phyloP scores from a whole-genome alignment of 2,329 filamentous ascomycete genomes.

The Drechslerella coelobrocha region DNA sequence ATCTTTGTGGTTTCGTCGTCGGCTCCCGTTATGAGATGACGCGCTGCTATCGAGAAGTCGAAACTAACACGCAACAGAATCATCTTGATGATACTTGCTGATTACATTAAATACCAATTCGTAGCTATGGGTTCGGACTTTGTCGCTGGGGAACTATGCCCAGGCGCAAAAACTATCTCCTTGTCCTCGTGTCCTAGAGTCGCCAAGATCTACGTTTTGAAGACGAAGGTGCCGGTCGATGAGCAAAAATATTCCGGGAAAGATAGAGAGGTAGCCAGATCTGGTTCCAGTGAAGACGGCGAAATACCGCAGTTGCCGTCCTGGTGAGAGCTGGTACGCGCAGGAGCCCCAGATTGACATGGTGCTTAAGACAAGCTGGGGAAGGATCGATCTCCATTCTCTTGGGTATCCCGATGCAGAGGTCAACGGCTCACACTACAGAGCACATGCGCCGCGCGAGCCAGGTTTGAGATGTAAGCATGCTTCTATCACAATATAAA shows the following conservation, averaged over 20 bases:
- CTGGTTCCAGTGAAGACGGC: slow-evolving; percentile 13
- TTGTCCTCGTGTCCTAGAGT: slow-evolving; percentile 8
- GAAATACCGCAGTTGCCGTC: slow-evolving; percentile 17
- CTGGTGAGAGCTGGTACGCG: too few relatives aligned
- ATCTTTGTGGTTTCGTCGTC: background rate
- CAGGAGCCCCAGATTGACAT: background rate
- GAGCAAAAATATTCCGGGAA: slow-evolving; percentile 17
- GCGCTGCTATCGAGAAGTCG: slow-evolving; percentile 12
- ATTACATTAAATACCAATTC: slow-evolving; percentile 28
- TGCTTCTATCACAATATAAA: background rate
- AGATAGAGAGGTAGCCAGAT: background rate
- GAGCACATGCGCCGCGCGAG: too few relatives aligned
- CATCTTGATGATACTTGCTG: background rate
- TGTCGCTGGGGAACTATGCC: slow-evolving; percentile 6
- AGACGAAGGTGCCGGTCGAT: background rate
- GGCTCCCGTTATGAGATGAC: background rate
- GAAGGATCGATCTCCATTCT: background rate
- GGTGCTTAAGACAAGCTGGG: background rate
- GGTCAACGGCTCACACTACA: too few relatives aligned
- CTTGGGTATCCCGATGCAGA: too few relatives aligned
- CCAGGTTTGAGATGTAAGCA: too few relatives aligned
- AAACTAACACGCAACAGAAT: too few relatives aligned
- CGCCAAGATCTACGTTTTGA: background rate
- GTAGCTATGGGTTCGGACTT: background rate
- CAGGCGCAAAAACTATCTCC: slow-evolving; percentile 47